Evolutionary conservation across 306 rosid genomes (phyloP).

Genomic region (Dalbergia oliveri): DNA sequence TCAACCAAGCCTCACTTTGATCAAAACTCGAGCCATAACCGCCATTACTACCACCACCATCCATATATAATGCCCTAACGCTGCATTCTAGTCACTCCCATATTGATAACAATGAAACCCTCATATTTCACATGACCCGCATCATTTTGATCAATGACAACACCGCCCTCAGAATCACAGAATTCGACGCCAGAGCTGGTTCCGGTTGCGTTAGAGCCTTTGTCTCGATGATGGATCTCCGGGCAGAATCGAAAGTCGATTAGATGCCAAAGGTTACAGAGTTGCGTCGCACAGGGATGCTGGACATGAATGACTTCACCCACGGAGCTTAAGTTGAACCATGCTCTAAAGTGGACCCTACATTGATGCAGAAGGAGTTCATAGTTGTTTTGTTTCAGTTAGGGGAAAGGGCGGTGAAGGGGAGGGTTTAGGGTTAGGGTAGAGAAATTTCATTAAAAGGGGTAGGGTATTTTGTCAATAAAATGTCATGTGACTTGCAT

Average conservation of each 20-base stretch:
- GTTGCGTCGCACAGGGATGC: constrained; percentile 79
- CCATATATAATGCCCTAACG: constrained; percentile 29
- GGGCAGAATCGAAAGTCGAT: constrained; percentile 61
- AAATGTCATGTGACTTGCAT: no score
- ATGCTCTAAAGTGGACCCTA: no score
- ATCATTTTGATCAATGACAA: constrained; percentile 44
- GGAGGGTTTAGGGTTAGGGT: no score
- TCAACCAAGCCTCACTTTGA: constrained; percentile 45
- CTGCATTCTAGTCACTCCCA: constrained; percentile 53
- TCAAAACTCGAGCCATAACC: constrained; percentile 52
- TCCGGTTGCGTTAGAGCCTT: constrained; percentile 5
- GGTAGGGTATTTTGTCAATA: no score
- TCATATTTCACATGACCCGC: constrained; percentile 47
- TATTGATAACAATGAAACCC: constrained; percentile 44
- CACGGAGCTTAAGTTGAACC: constrained; percentile 53
- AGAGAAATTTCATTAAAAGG: no score
- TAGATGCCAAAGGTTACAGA: constrained; percentile 70
- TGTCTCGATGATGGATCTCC: constrained; percentile 73
- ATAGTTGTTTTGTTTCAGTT: no score
- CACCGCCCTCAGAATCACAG: constrained; percentile 37
- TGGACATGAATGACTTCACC: constrained; percentile 70
- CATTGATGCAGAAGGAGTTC: no score
- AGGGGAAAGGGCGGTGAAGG: no score
- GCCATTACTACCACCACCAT: constrained; percentile 51
- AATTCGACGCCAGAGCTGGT: constrained; percentile 33